Conservation (phyloP, 805 yeast species). For the Cyberlindnera meyerae region DNA sequence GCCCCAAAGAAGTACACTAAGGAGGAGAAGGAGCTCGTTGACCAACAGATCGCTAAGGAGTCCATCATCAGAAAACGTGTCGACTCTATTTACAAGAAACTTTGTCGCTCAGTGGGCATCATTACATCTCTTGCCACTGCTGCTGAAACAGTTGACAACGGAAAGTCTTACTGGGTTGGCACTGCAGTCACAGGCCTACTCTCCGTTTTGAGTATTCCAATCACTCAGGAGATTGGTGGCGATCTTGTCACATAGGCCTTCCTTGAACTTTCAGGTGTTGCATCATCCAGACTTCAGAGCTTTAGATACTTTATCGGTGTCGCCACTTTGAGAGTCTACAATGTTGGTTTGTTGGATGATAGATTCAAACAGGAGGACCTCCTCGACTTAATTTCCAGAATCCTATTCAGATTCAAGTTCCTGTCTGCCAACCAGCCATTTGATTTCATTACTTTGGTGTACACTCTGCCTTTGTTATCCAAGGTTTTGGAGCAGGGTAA, state of each 20-base stretch:
- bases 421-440: constrained; percentile 68
- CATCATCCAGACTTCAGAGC: constrained; percentile 47
- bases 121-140: constrained; percentile 49
- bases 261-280: constrained; percentile 47
- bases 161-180: constrained; percentile 67
- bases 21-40: constrained; percentile 66
- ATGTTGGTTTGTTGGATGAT: constrained; percentile 40
- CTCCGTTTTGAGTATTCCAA: constrained; percentile 35
- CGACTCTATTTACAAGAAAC: constrained; percentile 29
- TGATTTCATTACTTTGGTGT: constrained; percentile 63
- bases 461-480: constrained; percentile 68
- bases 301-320: constrained; percentile 57
- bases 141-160: constrained; percentile 55
- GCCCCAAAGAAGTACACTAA: constrained; percentile 55
- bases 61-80: constrained; percentile 47
- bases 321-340: constrained; percentile 58
- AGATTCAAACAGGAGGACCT: constrained; percentile 47
- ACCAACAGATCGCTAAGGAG: constrained; percentile 63
- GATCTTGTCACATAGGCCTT: constrained; percentile 43
- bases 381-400: constrained; percentile 51
- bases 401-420: constrained; percentile 71
- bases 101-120: constrained; percentile 48
- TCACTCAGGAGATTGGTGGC: constrained; percentile 36
- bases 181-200: constrained; percentile 50
- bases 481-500: constrained; percentile 67